phyloP scores from a whole-genome alignment of 768 basidiomycete species.

The Udeniomyces megalosporus region DNA sequence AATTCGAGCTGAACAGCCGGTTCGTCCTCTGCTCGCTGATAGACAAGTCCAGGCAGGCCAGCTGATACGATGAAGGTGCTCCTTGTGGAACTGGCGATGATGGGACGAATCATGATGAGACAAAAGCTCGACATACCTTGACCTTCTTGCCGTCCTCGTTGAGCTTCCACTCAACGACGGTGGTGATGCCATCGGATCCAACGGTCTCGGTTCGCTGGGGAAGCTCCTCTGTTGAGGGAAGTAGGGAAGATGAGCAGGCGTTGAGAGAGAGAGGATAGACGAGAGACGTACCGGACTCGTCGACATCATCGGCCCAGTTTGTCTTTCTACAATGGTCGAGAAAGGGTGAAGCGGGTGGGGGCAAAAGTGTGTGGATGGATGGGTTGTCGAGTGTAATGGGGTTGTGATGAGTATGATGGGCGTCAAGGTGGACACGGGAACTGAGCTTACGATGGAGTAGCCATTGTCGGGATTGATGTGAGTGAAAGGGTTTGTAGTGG shows the following conservation, averaged over 20 bases:
- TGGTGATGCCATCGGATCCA: slow-evolving; percentile 73
- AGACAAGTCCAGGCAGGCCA: background rate
- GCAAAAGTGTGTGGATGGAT: background rate
- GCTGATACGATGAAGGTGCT: too few species aligned
- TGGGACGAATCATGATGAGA: background rate
- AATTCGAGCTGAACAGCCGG: too few species aligned
- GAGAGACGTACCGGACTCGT: slow-evolving; percentile 45
- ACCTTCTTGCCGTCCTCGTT: slow-evolving; percentile 92
- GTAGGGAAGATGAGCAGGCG: background rate
- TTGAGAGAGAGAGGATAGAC: background rate
- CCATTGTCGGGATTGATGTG: background rate
- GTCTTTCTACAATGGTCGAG: background rate
- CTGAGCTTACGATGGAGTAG: background rate
- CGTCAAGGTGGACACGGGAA: background rate
- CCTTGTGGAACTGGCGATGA: background rate
- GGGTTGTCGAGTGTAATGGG: background rate
- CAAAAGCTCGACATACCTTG: slow-evolving; percentile 43
- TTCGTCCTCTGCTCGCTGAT: too few species aligned
- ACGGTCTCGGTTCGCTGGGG: slow-evolving; percentile 35
- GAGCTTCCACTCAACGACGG: slow-evolving; percentile 60
- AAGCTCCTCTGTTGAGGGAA: slow-evolving; percentile 34
- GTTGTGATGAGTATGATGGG: background rate
- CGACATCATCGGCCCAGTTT: slow-evolving; percentile 69
- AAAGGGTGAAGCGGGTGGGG: background rate
- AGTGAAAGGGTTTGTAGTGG: too few species aligned